Evolutionary conservation across 2,329 filamentous ascomycete species (phyloP).

Genomic region (Trichophyton schoenleinii): DNA sequence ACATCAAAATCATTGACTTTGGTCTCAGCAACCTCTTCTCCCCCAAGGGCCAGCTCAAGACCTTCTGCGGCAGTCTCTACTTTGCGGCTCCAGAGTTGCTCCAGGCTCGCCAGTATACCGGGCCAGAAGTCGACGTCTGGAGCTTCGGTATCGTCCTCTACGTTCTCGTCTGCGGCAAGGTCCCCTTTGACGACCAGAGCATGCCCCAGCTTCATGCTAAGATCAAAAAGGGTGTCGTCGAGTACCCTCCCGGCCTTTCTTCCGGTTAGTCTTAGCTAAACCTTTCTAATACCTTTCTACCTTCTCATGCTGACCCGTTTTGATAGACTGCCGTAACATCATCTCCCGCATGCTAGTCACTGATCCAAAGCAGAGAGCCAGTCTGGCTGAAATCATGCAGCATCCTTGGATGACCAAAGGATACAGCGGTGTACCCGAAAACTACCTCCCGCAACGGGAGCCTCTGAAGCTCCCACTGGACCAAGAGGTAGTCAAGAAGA

Average conservation of each 20-base stretch:
- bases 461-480: constrained; percentile 78
- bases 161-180: constrained; percentile 91
- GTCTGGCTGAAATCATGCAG: constrained; percentile 78
- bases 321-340: constrained; percentile 75
- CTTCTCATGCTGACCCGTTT: background rate
- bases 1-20: constrained; percentile 99
- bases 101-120: constrained; percentile 86
- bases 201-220: constrained; percentile 98
- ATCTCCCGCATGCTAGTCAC: constrained; percentile 94
- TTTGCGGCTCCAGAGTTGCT: constrained; percentile 92
- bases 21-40: constrained; percentile 93
- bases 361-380: constrained; percentile 75
- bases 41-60: constrained; percentile 74
- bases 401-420: constrained; percentile 96
- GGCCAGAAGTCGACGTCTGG: constrained; percentile 95
- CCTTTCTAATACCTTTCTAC: constrained; percentile 24
- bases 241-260: constrained; percentile 89
- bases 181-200: constrained; percentile 97
- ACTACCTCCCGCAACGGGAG: constrained; percentile 71
- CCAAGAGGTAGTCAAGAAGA: constrained; percentile 68
- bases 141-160: constrained; percentile 98
- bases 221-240: constrained; percentile 92
- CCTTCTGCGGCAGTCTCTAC: constrained; percentile 94
- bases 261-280: constrained; percentile 48
- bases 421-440: constrained; percentile 74